These are phyloP conservation scores for Neovahlkampfia damariscottae DNA, from an alignment of 78 protist species.

Conservation along the genomic window DNA sequence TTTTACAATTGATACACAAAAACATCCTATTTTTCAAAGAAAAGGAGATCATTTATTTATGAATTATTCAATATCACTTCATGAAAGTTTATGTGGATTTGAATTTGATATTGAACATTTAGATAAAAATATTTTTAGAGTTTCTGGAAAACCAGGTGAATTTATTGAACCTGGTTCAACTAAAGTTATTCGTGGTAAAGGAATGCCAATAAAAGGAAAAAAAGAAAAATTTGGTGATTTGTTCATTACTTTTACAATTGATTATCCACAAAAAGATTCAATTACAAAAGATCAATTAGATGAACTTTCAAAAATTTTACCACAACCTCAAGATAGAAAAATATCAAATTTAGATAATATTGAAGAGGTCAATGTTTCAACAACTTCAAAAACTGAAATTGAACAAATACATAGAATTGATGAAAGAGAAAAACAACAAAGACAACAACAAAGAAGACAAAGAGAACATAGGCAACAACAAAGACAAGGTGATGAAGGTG, in stretches of 20 bases:
- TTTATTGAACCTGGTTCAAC: conserved; percentile 52
- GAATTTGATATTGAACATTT: conserved; percentile 60
- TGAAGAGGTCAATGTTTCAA: too few relatives aligned
- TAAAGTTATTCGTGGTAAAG: conserved; percentile 72
- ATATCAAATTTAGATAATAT: too few relatives aligned
- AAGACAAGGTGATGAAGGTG: too few relatives aligned
- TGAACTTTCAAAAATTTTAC: too few relatives aligned
- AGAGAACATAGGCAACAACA: too few relatives aligned
- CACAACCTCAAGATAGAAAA: too few relatives aligned
- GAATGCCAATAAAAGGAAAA: conserved; percentile 78
- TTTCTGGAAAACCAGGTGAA: conserved; percentile 47
- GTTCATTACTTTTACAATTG: conserved; percentile 48
- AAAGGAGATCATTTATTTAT: conserved; percentile 72
- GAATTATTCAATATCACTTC: conserved; percentile 14
- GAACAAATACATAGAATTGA: too few relatives aligned
- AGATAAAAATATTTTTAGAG: conserved; percentile 66
- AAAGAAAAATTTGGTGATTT: conserved; percentile 66
- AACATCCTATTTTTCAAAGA: conserved; percentile 71
- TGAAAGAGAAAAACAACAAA: too few relatives aligned
- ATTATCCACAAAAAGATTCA: conserved; percentile 66
- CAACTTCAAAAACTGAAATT: too few relatives aligned
- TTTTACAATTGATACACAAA: conserved; percentile 62
- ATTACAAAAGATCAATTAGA: too few relatives aligned
- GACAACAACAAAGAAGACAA: too few relatives aligned
- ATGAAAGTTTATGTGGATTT: conserved; percentile 85